These are phyloP conservation scores for Fusarium praegraminearum DNA, from an alignment of 2,329 filamentous ascomycete genomes.

Conservation along the genomic window DNA sequence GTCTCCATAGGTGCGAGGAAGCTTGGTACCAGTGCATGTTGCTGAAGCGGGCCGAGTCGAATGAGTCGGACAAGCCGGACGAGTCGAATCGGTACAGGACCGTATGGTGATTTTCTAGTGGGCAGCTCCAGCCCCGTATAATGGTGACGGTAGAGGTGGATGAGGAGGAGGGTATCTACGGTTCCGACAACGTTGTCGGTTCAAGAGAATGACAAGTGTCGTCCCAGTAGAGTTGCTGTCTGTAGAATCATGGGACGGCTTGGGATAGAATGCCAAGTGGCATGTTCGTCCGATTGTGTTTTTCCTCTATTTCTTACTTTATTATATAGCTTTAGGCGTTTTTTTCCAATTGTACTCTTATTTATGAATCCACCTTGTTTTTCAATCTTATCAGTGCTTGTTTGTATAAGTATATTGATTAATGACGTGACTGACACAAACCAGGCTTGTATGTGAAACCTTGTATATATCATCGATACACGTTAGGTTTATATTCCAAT, in stretches of 20 bases:
- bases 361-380: no score
- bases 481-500: not conserved
- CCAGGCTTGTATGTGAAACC: not conserved
- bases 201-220: not conserved
- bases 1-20: slow-evolving; percentile 42
- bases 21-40: slow-evolving; percentile 45
- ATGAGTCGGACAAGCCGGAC: no score
- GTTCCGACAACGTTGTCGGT: not conserved
- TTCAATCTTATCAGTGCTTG: not conserved
- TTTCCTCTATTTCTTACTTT: not conserved
- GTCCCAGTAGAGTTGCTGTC: not conserved
- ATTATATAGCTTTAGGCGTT: not conserved
- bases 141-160: not conserved
- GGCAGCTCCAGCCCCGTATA: not conserved
- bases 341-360: not conserved
- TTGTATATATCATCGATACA: not conserved
- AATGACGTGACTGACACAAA: not conserved
- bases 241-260: not conserved
- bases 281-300: not conserved
- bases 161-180: not conserved
- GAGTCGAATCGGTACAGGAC: no score
- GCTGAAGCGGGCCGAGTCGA: not conserved
- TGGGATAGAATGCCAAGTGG: not conserved
- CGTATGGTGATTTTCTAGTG: not conserved
- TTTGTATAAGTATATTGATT: not conserved